Evolutionary conservation across 2,329 filamentous ascomycete genomes (phyloP).

Genomic region (Arthrobotrys pseudoclavata): DNA sequence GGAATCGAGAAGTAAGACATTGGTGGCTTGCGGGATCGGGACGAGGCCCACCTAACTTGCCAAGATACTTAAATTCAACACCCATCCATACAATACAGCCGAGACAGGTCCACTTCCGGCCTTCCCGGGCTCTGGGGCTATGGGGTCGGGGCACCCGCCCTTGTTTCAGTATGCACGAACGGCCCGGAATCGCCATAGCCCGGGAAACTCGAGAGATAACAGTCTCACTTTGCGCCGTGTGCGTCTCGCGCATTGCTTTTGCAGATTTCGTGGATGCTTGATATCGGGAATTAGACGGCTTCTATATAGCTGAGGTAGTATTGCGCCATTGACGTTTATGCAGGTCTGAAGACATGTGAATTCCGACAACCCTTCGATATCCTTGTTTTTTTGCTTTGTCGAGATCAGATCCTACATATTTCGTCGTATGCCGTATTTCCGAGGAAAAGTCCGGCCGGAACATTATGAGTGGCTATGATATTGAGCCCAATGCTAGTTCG

Average conservation of each 20-base stretch:
- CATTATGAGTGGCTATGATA: background rate
- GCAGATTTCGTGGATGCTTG: background rate
- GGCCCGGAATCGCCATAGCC: background rate
- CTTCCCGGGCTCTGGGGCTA: background rate
- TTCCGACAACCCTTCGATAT: constrained; percentile 12
- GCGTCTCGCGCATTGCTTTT: background rate
- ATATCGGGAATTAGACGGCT: background rate
- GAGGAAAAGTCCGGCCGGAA: background rate
- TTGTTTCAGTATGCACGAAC: background rate
- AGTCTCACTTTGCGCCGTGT: background rate
- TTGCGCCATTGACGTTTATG: constrained; percentile 20
- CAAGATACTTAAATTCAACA: constrained; percentile 34
- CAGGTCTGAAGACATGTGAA: constrained; percentile 11
- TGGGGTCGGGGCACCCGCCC: background rate
- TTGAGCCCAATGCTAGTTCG: background rate
- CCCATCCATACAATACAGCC: constrained; percentile 2
- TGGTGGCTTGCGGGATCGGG: constrained; percentile 21
- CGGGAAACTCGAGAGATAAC: background rate
- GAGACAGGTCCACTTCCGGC: background rate
- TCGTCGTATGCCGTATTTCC: background rate
- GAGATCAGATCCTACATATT: background rate
- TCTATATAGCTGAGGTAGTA: constrained; percentile 32
- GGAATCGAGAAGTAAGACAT: constrained; percentile 16
- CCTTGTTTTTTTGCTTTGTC: background rate
- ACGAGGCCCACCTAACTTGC: constrained; percentile 5